A percentile compares a stretch with the other conserved stretches of the same genome.
Conservation (phyloP, 108 stramenopile species). For the Epithemia pelagica region DNA sequence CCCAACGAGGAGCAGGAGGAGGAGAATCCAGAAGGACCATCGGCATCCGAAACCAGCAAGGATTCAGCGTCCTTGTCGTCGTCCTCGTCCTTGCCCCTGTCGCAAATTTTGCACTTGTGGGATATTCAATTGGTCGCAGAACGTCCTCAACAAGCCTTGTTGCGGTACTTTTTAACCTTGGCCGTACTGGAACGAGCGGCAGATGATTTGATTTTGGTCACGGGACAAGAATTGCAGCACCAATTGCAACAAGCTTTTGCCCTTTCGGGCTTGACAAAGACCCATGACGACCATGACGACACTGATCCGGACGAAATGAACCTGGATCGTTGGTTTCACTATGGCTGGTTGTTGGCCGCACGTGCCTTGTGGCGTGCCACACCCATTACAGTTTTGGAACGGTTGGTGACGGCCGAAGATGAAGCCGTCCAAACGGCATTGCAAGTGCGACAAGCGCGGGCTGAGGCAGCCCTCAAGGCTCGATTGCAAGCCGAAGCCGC, state of each 20-base stretch:
- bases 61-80: slow-evolving; percentile 46
- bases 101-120: slow-evolving; percentile 30
- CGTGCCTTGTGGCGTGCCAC: slow-evolving; percentile 43
- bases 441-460: slow-evolving; percentile 31
- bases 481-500: slow-evolving; percentile 52
- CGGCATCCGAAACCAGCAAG: neutral
- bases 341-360: slow-evolving; percentile 28
- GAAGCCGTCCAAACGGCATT: slow-evolving; percentile 51
- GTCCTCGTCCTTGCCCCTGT: slow-evolving; percentile 50
- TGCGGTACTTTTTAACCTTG: slow-evolving; percentile 71
- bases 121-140: slow-evolving; percentile 1
- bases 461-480: slow-evolving; percentile 47
- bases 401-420: slow-evolving; percentile 55
- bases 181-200: slow-evolving; percentile 63
- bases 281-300: neutral
- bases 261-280: neutral
- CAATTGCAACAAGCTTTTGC: slow-evolving; percentile 46
- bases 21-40: neutral
- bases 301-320: neutral
- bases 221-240: slow-evolving; percentile 48
- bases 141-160: slow-evolving; percentile 3
- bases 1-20: slow-evolving; percentile 15
- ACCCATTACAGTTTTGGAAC: slow-evolving; percentile 48
- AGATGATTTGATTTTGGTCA: slow-evolving; percentile 56
- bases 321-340: neutral